Evolutionary conservation across 1,284 basidiomycete species (phyloP), one percentile per base, ranked within the genome.

Genomic region (Fereydounia khargensis): DNA sequence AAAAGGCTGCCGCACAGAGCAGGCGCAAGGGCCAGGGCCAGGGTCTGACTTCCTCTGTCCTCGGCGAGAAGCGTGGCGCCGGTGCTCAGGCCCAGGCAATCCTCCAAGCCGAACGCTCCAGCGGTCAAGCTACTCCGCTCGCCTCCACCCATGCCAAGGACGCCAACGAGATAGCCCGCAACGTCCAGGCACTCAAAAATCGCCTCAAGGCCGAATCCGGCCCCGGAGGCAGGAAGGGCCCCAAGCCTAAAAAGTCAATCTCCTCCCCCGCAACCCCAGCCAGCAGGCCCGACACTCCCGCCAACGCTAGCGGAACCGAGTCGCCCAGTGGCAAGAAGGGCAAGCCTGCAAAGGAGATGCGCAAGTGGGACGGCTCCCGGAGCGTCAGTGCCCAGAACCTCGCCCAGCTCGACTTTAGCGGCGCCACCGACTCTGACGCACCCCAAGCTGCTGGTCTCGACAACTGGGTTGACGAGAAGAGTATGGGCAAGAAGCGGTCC

Each of bases 121-220:
- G 52, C 20, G 56, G 57, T 7, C 56, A 47, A 27, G 47, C 58
- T 43, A 63, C 63, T 2, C 56, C 59, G 16, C 47, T 24, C 37
- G 47, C 48, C 35, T 25, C 42, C 13, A 49, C 54, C 23, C 59
- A 65, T 6, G 78, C 82, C n/a, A 80, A 82, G 35, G 88, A 91
- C 57, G 88, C 88, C 42, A 85, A 92, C 69, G 85, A 90, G 68
- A 96, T 97, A 63, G 86, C 91, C 9, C 83, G 88, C 65, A 96
- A 92, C 69, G 88, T 95, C 2, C 86, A 91, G 68, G 89, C 89
- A 0, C 80, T 97, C 43, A 95, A 92, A 76, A 86, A 83, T 42
- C 82, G 89, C 28, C 78, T 94, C 36, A 79, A 77, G 41, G 60
- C 64, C 25, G 57, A 71, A 39, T 33, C 83, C 42, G 85, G 60